Evolutionary conservation across 345 rosid genomes (phyloP), one percentile per base, ranked within the genome.

Genomic region (Excoecaria agallocha): DNA sequence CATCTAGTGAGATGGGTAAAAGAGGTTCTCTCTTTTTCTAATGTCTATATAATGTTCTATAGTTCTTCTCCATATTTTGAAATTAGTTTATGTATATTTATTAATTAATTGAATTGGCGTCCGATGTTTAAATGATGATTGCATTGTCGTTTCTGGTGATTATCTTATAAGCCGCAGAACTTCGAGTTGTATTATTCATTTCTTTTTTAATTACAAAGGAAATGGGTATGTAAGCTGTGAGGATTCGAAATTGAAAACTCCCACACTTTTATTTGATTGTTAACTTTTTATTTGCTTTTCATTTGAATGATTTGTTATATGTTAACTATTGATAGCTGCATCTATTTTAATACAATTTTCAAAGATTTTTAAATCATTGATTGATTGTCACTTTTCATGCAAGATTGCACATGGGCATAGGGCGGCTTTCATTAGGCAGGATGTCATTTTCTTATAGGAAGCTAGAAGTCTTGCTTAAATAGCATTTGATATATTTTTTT

Each of bases 1-100:
- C 87, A 12, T 81, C 97, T 0, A 84, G 90, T 69, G 87, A 91
- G 60, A 83, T 91, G 19, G 86, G 88, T 35, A 90, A 84, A 84
- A 88, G 79, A 87, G 92, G 97, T 91, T 56, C 35, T 74, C n/a
- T n/a, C 41, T 76, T 46, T 62, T 12, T 25, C 4, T 45, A 35
- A 48, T 66, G 2, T 43, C 10, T 19, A 41, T 65, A 17, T 20
- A 6, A 1, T 43, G 8, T 43, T 43, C 9, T 10, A 43, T 43
- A 4, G 48, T 43, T 43, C 1, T 30, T 30, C 2, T 30, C 30
- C 30, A 30, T 30, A 30, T 30, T 30, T 30, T 30, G 30, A 30
- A 30, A 30, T 30, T 30, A 30, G 30, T 30, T 30, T 30, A 30
- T 30, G 30, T 30, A 30, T 30, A 30, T 30, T 30, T 30, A 30